phyloP scores from a whole-genome alignment of 116 monocot genomes.

The Papilionanthe hybrid region DNA sequence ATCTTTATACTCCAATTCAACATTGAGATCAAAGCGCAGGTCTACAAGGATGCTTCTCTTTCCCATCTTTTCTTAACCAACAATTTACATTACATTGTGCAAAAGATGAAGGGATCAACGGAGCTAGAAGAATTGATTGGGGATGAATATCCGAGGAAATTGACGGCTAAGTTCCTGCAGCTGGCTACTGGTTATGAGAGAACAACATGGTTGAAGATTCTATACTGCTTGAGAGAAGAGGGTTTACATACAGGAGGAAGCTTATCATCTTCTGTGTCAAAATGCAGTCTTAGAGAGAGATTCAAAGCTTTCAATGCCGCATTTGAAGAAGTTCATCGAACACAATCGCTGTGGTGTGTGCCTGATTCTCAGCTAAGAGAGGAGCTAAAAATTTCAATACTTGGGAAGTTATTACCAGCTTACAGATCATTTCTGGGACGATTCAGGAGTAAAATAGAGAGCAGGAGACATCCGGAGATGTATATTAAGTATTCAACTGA shows the following conservation, averaged over 20 bases:
- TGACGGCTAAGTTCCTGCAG: constrained; percentile 37
- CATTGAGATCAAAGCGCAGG: constrained; percentile 54
- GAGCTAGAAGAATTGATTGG: constrained; percentile 54
- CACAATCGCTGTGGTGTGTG: constrained; percentile 61
- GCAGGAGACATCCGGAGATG: constrained; percentile 59
- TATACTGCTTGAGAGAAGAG: constrained; percentile 71
- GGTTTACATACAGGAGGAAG: constrained; percentile 61
- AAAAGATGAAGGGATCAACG: constrained; percentile 57
- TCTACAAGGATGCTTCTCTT: constrained; percentile 54
- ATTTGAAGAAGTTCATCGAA: constrained; percentile 68
- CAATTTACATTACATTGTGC: constrained; percentile 78
- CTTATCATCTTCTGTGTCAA: constrained; percentile 51
- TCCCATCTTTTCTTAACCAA: constrained; percentile 74
- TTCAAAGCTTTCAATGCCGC: constrained; percentile 78
- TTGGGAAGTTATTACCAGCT: constrained; percentile 62
- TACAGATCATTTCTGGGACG: constrained; percentile 80
- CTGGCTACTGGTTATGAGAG: constrained; percentile 66
- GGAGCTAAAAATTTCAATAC: constrained; percentile 81
- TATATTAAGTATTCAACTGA: constrained; percentile 84
- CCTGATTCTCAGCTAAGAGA: constrained; percentile 69
- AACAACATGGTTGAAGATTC: constrained; percentile 48
- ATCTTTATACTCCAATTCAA: constrained; percentile 49
- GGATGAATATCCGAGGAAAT: constrained; percentile 44
- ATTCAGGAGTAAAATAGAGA: constrained; percentile 68
- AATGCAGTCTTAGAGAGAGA: constrained; percentile 54